A percentile compares a stretch with the other conserved stretches of the same genome.
phyloP scores from a whole-genome alignment of 1,284 basidiomycete genomes.

The Tylopilus sp. region DNA sequence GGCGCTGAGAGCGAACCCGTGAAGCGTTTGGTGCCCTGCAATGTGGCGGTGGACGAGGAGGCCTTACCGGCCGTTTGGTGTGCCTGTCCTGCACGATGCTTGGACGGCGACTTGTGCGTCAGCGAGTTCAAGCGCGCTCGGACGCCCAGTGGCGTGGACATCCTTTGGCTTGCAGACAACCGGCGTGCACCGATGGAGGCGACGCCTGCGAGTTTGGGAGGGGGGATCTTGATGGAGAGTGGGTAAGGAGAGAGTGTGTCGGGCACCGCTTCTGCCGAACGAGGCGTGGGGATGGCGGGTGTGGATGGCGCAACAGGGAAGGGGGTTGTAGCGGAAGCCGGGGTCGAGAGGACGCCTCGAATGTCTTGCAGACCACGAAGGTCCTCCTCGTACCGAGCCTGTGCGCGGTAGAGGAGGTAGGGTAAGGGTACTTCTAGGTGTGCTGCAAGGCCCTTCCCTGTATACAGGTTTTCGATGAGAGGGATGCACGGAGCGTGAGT shows the following conservation, averaged over 20 bases:
- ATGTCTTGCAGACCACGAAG: slow-evolving; percentile 71
- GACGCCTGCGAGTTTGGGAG: slow-evolving; percentile 11
- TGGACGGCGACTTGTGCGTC: slow-evolving; percentile 40
- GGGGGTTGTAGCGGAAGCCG: slow-evolving; percentile 7
- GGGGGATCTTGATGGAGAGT: slow-evolving; percentile 32
- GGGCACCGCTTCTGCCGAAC: slow-evolving; percentile 13
- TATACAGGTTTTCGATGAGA: background rate
- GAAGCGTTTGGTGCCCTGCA: slow-evolving; percentile 46
- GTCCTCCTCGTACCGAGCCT: slow-evolving; percentile 76
- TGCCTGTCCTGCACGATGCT: slow-evolving; percentile 15
- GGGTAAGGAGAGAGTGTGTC: slow-evolving; percentile 28
- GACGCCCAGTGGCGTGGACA: slow-evolving; percentile 53
- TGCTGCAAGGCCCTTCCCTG: slow-evolving; percentile 77
- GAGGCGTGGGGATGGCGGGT: slow-evolving; percentile 24
- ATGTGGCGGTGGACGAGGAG: slow-evolving; percentile 63
- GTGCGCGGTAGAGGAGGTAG: slow-evolving; percentile 75
- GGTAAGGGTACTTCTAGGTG: slow-evolving; percentile 75
- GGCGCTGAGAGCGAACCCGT: slow-evolving; percentile 21
- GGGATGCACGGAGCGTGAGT: background rate
- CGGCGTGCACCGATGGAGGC: slow-evolving; percentile 18
- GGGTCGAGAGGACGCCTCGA: slow-evolving; percentile 46
- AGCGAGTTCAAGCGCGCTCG: slow-evolving; percentile 68
- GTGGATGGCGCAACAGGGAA: slow-evolving; percentile 25
- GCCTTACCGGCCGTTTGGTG: slow-evolving; percentile 44
- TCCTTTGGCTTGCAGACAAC: slow-evolving; percentile 38